A percentile compares a stretch with the other conserved stretches of the same genome.
Conservation (phyloP, 2,329 filamentous ascomycete species). For the Ceratocystis diversiconidia region DNA sequence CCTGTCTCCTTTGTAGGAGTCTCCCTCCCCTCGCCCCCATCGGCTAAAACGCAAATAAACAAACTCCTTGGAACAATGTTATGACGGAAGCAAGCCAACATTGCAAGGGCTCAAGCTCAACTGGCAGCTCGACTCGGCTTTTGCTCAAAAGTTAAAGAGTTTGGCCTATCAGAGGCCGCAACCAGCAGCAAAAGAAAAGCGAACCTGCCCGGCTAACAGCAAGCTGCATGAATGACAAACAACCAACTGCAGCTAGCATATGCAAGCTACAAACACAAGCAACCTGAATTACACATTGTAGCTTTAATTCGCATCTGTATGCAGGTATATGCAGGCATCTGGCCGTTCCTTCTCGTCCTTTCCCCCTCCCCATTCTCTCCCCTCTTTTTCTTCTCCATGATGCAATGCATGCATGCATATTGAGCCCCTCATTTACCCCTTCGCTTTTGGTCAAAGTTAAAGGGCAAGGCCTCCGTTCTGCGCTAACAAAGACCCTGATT, state of each 20-base stretch:
- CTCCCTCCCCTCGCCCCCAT: background rate
- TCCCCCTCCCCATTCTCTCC: background rate
- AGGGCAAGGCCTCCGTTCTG: background rate
- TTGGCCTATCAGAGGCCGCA: background rate
- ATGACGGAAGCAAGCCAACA: background rate
- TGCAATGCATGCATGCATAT: background rate
- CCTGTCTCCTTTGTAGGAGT: background rate
- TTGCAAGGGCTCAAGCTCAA: background rate
- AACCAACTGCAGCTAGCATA: background rate
- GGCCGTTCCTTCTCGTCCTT: background rate
- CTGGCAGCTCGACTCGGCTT: background rate
- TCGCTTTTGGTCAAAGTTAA: background rate
- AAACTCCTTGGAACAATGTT: background rate
- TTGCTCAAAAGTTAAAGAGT: background rate
- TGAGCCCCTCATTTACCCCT: conserved; percentile 2
- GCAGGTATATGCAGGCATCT: background rate
- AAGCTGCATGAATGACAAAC: background rate
- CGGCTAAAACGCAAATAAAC: background rate
- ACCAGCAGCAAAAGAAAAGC: background rate
- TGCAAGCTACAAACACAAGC: background rate
- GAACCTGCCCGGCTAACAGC: background rate
- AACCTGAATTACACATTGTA: conserved; percentile 1
- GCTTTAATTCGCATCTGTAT: conserved; percentile 2
- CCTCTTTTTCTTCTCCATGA: background rate
- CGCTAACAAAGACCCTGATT: background rate